Conservation (phyloP, 169 alveolate genomes). For the Sarcocystis neurona region DNA sequence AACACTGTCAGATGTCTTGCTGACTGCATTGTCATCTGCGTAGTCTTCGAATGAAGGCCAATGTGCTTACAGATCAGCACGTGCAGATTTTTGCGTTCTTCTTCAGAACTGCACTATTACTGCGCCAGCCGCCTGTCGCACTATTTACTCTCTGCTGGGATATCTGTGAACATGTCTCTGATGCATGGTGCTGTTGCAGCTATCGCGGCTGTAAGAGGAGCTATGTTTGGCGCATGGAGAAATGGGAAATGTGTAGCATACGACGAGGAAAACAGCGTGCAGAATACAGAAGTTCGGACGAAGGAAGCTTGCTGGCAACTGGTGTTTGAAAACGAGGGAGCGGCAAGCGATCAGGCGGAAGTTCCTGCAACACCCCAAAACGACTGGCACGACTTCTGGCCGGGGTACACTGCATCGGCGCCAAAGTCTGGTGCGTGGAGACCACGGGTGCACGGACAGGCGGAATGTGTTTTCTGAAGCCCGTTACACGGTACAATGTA, state of each 20-base stretch:
- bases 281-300: not conserved
- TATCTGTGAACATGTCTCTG: no score
- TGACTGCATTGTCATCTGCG: no score
- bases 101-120: no score
- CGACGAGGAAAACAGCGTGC: not conserved
- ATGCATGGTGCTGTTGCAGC: not conserved
- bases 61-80: no score
- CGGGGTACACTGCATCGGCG: not conserved
- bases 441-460: no score
- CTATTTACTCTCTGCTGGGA: no score
- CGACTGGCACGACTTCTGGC: conserved; percentile 29
- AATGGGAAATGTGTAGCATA: conserved; percentile 11
- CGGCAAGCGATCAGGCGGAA: conserved; percentile 33
- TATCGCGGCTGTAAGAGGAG: conserved; percentile 8
- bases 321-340: conserved; percentile 33
- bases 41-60: no score
- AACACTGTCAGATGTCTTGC: no score
- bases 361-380: not conserved
- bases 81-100: no score
- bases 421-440: conserved; percentile 13
- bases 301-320: conserved; percentile 53
- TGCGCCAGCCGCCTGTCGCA: no score
- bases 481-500: no score
- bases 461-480: no score
- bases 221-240: conserved; percentile 36